Conservation (phyloP, 2,329 filamentous ascomycete genomes). For the Pseudogymnoascus sp. region DNA sequence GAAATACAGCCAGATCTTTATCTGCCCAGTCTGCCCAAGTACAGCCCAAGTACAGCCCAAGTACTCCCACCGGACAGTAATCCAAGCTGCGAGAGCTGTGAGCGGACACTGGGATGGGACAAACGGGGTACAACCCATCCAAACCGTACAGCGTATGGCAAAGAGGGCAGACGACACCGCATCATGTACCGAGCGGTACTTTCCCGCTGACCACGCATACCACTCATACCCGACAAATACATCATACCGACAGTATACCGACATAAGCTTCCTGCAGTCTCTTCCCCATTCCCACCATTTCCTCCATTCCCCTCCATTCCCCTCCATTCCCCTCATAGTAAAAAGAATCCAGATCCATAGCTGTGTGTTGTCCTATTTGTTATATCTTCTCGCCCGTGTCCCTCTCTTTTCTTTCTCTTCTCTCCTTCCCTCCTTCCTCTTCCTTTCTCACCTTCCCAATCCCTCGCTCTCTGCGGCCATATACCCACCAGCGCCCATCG, state of each 20-base stretch:
- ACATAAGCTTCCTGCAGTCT: not conserved
- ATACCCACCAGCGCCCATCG: not conserved
- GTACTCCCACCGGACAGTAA: not conserved
- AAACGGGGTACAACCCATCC: not conserved
- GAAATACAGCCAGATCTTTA: not conserved
- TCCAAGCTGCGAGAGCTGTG: not conserved
- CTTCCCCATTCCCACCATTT: not conserved
- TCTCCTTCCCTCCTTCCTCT: not conserved
- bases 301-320: not conserved
- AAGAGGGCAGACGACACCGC: not conserved
- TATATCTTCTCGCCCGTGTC: not conserved
- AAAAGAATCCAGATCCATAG: not conserved
- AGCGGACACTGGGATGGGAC: not conserved
- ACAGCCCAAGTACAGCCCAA: not conserved
- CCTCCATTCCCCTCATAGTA: not conserved
- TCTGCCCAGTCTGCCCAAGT: not conserved
- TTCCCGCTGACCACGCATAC: not conserved
- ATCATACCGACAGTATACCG: conserved; percentile 1
- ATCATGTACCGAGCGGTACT: not conserved
- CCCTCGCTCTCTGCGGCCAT: not conserved
- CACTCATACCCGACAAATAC: not conserved
- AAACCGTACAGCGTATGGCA: not conserved
- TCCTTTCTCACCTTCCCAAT: not conserved
- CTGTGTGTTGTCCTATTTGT: not conserved
- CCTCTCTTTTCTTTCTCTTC: not conserved